Conservation (phyloP, 192 early-diverging fungal species). For the Phlyctochytrium planicorne region DNA sequence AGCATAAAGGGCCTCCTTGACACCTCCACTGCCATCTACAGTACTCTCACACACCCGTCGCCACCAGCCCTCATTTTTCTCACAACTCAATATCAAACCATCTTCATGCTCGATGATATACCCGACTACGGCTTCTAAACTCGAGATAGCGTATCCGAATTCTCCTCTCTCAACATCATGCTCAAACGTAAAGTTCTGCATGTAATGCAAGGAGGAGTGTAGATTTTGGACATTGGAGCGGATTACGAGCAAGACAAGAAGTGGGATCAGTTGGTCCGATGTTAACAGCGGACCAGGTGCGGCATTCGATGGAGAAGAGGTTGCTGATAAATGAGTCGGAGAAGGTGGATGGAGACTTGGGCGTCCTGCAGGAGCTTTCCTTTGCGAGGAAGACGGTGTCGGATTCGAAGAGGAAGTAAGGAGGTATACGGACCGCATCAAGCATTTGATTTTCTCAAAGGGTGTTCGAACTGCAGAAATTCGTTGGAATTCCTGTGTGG, state of each 20-base stretch:
- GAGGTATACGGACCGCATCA: slow-evolving; percentile 26
- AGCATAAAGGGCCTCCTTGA: not conserved
- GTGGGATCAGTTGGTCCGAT: slow-evolving; percentile 33
- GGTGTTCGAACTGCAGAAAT: slow-evolving; percentile 33
- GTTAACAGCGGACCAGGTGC: slow-evolving; percentile 12
- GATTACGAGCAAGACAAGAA: slow-evolving; percentile 33
- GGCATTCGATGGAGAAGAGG: too few species aligned
- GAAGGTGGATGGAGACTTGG: too few species aligned
- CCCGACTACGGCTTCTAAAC: slow-evolving; percentile 30
- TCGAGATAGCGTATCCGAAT: slow-evolving; percentile 29
- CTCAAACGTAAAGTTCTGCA: slow-evolving; percentile 38
- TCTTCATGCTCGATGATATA: slow-evolving; percentile 15
- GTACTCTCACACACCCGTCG: not conserved
- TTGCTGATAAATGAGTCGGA: too few species aligned
- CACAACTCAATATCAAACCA: slow-evolving; percentile 3
- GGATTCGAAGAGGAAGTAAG: slow-evolving; percentile 17
- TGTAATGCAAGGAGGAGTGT: slow-evolving; percentile 32
- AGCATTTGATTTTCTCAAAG: slow-evolving; percentile 40
- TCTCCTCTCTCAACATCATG: slow-evolving; percentile 35
- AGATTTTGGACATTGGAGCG: slow-evolving; percentile 37
- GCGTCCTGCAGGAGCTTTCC: not conserved
- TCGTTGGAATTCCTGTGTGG: slow-evolving; percentile 23
- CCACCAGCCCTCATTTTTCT: slow-evolving; percentile 16
- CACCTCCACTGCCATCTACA: not conserved
- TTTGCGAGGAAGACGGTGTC: not conserved